phyloP scores from a whole-genome alignment of 1,284 basidiomycete species.

The Hortiboletus rubellus region DNA sequence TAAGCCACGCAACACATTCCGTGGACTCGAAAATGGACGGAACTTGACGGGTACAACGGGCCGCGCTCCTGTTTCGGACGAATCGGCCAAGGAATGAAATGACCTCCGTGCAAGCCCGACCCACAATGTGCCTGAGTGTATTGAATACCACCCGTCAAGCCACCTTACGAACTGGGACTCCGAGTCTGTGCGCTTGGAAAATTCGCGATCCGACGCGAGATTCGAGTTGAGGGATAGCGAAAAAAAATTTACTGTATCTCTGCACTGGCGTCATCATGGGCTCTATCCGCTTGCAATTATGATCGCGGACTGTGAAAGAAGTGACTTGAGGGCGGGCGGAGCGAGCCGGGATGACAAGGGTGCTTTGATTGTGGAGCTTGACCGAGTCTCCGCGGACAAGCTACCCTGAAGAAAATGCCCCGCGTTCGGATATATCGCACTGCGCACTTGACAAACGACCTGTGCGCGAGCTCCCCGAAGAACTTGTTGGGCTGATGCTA shows the following conservation, averaged over 20 bases:
- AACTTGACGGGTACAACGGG: too few species aligned
- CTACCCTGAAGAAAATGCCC: constrained; percentile 10
- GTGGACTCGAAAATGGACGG: too few species aligned
- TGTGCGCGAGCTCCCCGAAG: background rate
- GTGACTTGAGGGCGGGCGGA: background rate
- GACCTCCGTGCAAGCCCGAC: too few species aligned
- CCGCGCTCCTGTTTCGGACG: too few species aligned
- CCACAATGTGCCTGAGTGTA: background rate
- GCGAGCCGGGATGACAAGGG: background rate
- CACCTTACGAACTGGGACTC: background rate
- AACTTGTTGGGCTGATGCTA: background rate
- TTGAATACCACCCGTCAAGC: background rate
- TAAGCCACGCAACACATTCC: too few species aligned
- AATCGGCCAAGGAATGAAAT: too few species aligned
- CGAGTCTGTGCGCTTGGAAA: background rate
- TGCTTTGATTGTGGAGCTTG: background rate
- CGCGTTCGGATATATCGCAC: background rate
- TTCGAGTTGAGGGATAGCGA: background rate
- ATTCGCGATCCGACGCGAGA: background rate
- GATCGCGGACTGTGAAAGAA: constrained; percentile 7
- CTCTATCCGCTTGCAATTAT: background rate
- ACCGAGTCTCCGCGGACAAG: constrained; percentile 1
- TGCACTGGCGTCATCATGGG: background rate
- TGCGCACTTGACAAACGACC: background rate
- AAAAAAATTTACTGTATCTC: background rate